Base-by-base conservation (phyloP, 257 asterid species). In the Nicotiana sylvestris region DNA sequence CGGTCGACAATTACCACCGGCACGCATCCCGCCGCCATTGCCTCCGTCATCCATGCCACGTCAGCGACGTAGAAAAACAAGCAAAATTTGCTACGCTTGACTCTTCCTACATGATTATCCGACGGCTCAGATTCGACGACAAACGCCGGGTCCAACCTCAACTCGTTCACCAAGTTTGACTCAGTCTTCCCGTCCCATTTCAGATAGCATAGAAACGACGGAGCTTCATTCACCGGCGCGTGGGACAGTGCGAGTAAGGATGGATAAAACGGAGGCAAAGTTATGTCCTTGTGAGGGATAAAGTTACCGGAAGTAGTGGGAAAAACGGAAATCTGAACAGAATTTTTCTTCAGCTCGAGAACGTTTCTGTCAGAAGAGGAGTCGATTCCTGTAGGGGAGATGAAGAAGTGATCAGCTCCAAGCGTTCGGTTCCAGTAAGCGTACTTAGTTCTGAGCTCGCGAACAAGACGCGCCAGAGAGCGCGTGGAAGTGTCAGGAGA, bases 331-430 rank as follows among this genome's bases (percentile, higher is more conserved):
- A 94, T 85, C 77, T 94, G 98, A 53, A 96, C 84, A 35, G 98
- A 85, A 62, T 96, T 94, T 82, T 96, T 96, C 94, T 96, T 96
- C 77, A 96, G 89, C 84, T 96, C 99, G 29, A 96, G 91, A 18
- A 87, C 80, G 81, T 94, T 96, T 67, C 98, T 78, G 83, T 93
- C 97, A 43, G 97, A 85, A 1, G 98, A 92, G 81, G 81, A 92
- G 69, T 90, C 97, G 5, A 96, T 88, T 11, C 98, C 99, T 29
- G 87, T 51, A 4, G 93, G 90, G 0, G 98, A 92, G 4, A 91
- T 0, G 46, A 91, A 93, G 89, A 96, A 92, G 62, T 96, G 98
- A 82, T 96, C 99, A 57, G 98, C 98, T 16, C 99, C 98, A n/a
- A 96, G 93, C 17, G 98, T 90, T 6, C 95, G 93, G 43, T 96